Evolutionary conservation across 2,329 filamentous ascomycete species (phyloP).

Genomic region (Fusarium secorum): DNA sequence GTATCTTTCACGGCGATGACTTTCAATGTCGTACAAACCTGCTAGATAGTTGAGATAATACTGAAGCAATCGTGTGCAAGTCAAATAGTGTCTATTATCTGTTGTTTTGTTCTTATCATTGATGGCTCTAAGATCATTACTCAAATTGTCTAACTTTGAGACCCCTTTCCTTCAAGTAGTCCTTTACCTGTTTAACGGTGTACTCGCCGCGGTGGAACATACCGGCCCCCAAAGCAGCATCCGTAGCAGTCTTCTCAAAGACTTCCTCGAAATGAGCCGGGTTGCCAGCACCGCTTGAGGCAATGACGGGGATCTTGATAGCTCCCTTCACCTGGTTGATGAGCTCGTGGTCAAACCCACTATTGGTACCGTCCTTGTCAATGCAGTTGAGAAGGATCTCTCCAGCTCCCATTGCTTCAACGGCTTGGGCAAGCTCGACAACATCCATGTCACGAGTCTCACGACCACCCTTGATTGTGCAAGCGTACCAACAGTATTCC

Average conservation of each 20-base stretch:
- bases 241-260: slow-evolving; percentile 83
- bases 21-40: slow-evolving; percentile 5
- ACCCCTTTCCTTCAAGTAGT: slow-evolving; percentile 74
- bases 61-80: slow-evolving; percentile 9
- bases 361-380: slow-evolving; percentile 94
- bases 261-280: slow-evolving; percentile 91
- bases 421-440: slow-evolving; percentile 83
- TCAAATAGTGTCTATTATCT: slow-evolving; percentile 2
- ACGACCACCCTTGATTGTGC: slow-evolving; percentile 93
- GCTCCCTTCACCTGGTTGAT: slow-evolving; percentile 87
- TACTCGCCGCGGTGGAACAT: slow-evolving; percentile 98
- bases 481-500: slow-evolving; percentile 92
- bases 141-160: slow-evolving; percentile 84
- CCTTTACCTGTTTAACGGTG: slow-evolving; percentile 93
- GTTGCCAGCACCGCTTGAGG: slow-evolving; percentile 88
- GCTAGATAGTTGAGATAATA: slow-evolving; percentile 24
- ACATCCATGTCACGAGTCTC: slow-evolving; percentile 96
- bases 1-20: slow-evolving; percentile 8
- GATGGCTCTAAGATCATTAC: slow-evolving; percentile 47
- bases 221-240: slow-evolving; percentile 92
- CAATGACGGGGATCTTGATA: slow-evolving; percentile 92
- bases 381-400: slow-evolving; percentile 98
- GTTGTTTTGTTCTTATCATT: slow-evolving; percentile 18
- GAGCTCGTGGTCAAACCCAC: slow-evolving; percentile 92
- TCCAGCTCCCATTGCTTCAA: slow-evolving; percentile 94